Conservation (phyloP, 768 basidiomycete species). For the Tulasnella sp. region DNA sequence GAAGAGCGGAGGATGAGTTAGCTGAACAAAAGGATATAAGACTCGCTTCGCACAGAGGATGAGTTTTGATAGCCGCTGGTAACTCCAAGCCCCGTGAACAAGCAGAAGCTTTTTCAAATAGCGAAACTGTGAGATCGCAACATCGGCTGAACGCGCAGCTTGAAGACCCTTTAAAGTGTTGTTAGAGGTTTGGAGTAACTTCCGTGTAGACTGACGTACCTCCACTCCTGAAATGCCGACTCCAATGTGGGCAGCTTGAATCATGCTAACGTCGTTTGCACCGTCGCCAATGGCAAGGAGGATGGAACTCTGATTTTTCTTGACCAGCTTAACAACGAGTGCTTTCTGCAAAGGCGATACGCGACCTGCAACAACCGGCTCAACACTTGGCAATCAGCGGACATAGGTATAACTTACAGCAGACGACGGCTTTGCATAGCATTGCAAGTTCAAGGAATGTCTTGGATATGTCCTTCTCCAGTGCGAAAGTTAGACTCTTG, state of each 20-base stretch:
- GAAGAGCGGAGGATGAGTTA: neutral
- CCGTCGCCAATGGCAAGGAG: conserved; percentile 97
- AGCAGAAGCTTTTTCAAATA: conserved; percentile 90
- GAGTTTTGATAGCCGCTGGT: conserved; percentile 87
- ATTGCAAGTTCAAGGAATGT: conserved; percentile 91
- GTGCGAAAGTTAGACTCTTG: conserved; percentile 85
- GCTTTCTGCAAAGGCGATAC: conserved; percentile 98
- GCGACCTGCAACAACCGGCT: conserved; percentile 54
- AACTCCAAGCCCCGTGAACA: conserved; percentile 99
- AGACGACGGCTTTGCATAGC: conserved; percentile 98
- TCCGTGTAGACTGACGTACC: conserved; percentile 40
- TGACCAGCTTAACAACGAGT: conserved; percentile 96
- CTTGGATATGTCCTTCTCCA: conserved; percentile 89
- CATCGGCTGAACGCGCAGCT: conserved; percentile 95
- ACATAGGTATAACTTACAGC: conserved; percentile 56
- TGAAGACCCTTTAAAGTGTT: conserved; percentile 68
- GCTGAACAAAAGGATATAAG: neutral
- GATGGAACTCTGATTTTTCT: conserved; percentile 90
- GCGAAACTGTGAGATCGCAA: conserved; percentile 96
- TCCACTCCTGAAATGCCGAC: conserved; percentile 98
- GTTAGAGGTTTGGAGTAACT: conserved; percentile 12
- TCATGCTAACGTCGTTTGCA: conserved; percentile 99
- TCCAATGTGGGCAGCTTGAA: conserved; percentile 96
- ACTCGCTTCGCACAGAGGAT: conserved; percentile 73
- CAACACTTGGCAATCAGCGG: neutral